A percentile compares a stretch with the other conserved stretches of the same genome.
Conservation (phyloP, 148 eudicot species). For the Camellia lanceoleosa region DNA sequence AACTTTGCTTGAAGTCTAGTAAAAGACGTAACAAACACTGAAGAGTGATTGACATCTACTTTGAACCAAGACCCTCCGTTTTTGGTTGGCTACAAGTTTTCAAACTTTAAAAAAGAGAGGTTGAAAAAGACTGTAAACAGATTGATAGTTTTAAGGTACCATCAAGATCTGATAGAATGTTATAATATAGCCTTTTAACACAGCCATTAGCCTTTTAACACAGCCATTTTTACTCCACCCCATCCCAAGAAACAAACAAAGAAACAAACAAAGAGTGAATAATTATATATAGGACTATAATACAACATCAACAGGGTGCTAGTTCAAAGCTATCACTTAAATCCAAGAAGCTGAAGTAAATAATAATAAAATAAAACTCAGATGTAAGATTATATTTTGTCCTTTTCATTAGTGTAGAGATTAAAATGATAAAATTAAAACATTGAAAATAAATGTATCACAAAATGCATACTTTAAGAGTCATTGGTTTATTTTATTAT, state of each 20-base stretch:
- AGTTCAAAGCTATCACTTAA: neutral
- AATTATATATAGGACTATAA: neutral
- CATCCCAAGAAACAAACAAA: neutral
- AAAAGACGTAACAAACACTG: neutral
- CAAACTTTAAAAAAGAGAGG: neutral
- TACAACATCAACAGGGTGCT: neutral
- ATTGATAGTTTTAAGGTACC: neutral
- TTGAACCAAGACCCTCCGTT: neutral
- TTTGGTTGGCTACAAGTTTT: neutral
- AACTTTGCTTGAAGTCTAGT: neutral
- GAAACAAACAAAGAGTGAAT: neutral
- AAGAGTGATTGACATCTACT: neutral
- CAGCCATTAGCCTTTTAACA: neutral
- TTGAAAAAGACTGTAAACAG: neutral
- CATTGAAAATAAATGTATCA: no score
- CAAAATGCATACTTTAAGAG: no score
- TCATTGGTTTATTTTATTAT: no score
- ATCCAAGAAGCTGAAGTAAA: neutral
- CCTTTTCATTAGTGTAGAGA: no score
- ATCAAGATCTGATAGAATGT: neutral
- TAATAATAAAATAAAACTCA: no score
- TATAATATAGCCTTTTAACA: neutral
- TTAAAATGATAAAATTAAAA: no score
- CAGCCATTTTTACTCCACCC: neutral
- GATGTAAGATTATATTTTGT: neutral